Percentiles rank a stretch among this genome's conserved stretches.
Conservation (phyloP, 176 grass and related monocot genomes). For the Carex kokanica region DNA sequence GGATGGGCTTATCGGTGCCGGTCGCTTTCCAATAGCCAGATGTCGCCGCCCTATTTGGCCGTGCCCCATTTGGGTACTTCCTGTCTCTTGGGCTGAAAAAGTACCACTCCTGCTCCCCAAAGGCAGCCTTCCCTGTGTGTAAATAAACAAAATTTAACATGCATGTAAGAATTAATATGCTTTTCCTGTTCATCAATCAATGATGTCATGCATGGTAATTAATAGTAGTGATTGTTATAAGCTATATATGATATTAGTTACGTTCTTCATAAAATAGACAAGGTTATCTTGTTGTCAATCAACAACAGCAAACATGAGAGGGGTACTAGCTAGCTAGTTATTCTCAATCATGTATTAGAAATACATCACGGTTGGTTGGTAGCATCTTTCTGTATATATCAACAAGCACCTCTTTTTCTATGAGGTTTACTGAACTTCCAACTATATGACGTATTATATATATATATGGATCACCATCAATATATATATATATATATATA, state of each 20-base stretch:
- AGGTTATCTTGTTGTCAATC: neutral
- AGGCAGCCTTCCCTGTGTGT: constrained; percentile 66
- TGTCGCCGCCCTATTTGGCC: constrained; percentile 80
- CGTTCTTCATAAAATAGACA: neutral
- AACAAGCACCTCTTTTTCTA: neutral
- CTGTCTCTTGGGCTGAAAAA: constrained; percentile 96
- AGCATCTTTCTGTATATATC: neutral
- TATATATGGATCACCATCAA: no score
- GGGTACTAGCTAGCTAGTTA: no score
- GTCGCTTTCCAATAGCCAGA: constrained; percentile 98
- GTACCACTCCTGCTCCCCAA: constrained; percentile 92
- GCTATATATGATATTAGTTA: neutral
- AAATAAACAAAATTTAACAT: neutral
- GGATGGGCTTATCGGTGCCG: constrained; percentile 87
- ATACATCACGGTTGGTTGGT: constrained; percentile 10
- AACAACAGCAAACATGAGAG: neutral
- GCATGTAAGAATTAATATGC: neutral
- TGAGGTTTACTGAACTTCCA: neutral
- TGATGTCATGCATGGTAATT: neutral
- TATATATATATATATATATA: no score
- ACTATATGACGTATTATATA: neutral
- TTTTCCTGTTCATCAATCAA: neutral
- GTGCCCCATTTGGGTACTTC: constrained; percentile 86
- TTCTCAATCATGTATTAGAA: neutral
- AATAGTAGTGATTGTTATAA: neutral